A percentile compares a stretch with the other conserved stretches of the same genome.
phyloP scores from a whole-genome alignment of 129 eudicot genomes.

The Solidago caesia region DNA sequence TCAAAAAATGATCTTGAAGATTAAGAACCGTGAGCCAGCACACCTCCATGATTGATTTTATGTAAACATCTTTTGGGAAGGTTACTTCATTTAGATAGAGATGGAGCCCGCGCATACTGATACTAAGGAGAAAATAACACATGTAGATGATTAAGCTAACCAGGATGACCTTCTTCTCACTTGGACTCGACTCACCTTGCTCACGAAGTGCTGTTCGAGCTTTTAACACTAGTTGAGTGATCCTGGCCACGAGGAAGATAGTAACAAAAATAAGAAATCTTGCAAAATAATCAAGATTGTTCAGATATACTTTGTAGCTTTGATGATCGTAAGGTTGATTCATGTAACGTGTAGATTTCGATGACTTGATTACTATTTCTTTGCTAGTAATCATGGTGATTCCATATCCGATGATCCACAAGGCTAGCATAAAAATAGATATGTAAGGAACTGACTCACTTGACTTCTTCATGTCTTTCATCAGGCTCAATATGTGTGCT shows the following conservation, averaged over 20 bases:
- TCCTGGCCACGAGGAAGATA: slow-evolving; percentile 26
- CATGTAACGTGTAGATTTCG: slow-evolving; percentile 22
- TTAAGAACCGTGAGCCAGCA: neutral
- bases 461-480: slow-evolving; percentile 25
- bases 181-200: slow-evolving; percentile 25
- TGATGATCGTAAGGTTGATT: slow-evolving; percentile 27
- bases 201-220: slow-evolving; percentile 21
- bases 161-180: slow-evolving; percentile 31
- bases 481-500: slow-evolving; percentile 23
- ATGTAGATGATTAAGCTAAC: neutral
- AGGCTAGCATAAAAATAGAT: slow-evolving; percentile 17
- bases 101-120: neutral
- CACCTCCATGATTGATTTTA: neutral
- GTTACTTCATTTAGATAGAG: slow-evolving; percentile 2
- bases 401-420: slow-evolving; percentile 31
- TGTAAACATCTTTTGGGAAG: slow-evolving; percentile 13
- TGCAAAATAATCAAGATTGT: slow-evolving; percentile 17
- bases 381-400: neutral
- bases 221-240: slow-evolving; percentile 29
- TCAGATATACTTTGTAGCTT: slow-evolving; percentile 18
- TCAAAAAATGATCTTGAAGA: slow-evolving; percentile 20
- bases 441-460: slow-evolving; percentile 25
- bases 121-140: slow-evolving; percentile 3
- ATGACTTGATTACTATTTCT: slow-evolving; percentile 24
- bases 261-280: slow-evolving; percentile 37